Percentiles rank a stretch among this genome's conserved stretches.
Conservation (phyloP, 148 eudicot species). For the Agrostemma githago region DNA sequence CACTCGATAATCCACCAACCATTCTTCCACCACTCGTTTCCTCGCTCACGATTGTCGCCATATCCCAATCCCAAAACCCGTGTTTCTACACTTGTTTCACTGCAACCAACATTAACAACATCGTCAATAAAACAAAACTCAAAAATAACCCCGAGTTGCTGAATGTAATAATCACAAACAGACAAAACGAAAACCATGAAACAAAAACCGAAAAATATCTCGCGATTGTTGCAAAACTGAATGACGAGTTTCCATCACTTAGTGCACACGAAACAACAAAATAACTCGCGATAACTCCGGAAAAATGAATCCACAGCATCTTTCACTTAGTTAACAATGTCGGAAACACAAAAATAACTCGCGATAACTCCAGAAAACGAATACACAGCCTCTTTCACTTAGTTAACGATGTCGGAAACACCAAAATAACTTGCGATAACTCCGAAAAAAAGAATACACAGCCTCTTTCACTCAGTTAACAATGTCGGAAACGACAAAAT, state of each 20-base stretch:
- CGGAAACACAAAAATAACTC: too few species aligned
- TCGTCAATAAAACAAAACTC: not conserved
- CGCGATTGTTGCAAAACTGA: too few species aligned
- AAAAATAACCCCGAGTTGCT: not conserved
- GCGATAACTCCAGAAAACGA: too few species aligned
- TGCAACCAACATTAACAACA: conserved; percentile 12
- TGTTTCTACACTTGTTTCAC: conserved; percentile 37
- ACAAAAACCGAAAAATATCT: too few species aligned
- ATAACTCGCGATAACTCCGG: too few species aligned
- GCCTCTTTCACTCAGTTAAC: too few species aligned
- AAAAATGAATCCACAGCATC: too few species aligned
- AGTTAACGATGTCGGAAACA: not conserved
- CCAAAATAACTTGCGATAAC: not conserved
- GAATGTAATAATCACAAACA: not conserved
- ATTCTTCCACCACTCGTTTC: conserved; percentile 58
- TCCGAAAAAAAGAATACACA: not conserved
- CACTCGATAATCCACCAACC: conserved; percentile 49
- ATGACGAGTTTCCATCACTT: too few species aligned
- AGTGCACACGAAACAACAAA: not conserved
- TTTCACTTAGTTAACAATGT: too few species aligned
- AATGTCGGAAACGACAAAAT: too few species aligned
- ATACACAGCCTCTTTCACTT: too few species aligned
- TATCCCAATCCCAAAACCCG: conserved; percentile 34
- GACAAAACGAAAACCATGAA: not conserved
- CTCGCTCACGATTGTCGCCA: conserved; percentile 67